Percentiles rank a stretch among this genome's conserved stretches.
Evolutionary conservation across 176 grass and related monocot species (phyloP).

Genomic region (Paspalum notatum): DNA sequence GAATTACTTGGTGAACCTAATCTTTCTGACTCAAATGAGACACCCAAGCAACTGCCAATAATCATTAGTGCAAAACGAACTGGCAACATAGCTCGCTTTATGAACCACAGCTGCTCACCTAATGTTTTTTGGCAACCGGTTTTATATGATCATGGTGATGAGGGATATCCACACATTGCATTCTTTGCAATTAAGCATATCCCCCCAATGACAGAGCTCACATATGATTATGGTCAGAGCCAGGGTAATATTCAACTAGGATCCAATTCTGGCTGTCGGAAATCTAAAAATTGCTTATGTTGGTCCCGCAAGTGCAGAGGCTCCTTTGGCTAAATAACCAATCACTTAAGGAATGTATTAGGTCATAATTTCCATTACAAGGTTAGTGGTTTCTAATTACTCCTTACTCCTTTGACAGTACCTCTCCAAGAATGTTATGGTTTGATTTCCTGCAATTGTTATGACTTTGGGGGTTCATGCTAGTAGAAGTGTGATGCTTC

Average conservation of each 20-base stretch:
- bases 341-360: background rate
- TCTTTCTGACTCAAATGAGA: slow-evolving; percentile 48
- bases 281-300: slow-evolving; percentile 62
- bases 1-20: slow-evolving; percentile 69
- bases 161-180: slow-evolving; percentile 64
- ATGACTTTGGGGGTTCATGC: background rate
- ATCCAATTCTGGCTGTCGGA: slow-evolving; percentile 29
- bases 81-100: slow-evolving; percentile 77
- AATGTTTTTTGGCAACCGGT: slow-evolving; percentile 86
- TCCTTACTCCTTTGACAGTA: slow-evolving; percentile 4
- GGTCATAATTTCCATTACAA: slow-evolving; percentile 24
- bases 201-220: slow-evolving; percentile 81
- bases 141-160: slow-evolving; percentile 66
- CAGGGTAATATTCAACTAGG: slow-evolving; percentile 40
- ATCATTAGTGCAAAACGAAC: slow-evolving; percentile 64
- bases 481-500: background rate
- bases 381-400: slow-evolving; percentile 35
- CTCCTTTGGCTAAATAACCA: slow-evolving; percentile 52
- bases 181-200: slow-evolving; percentile 87
- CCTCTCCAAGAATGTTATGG: background rate
- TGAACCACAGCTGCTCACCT: slow-evolving; percentile 82
- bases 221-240: slow-evolving; percentile 77
- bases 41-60: slow-evolving; percentile 48
- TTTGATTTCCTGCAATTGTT: background rate
- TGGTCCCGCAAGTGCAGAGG: slow-evolving; percentile 67